Conservation (phyloP, 805 yeast genomes). For the Hanseniaspora nectarophila region DNA sequence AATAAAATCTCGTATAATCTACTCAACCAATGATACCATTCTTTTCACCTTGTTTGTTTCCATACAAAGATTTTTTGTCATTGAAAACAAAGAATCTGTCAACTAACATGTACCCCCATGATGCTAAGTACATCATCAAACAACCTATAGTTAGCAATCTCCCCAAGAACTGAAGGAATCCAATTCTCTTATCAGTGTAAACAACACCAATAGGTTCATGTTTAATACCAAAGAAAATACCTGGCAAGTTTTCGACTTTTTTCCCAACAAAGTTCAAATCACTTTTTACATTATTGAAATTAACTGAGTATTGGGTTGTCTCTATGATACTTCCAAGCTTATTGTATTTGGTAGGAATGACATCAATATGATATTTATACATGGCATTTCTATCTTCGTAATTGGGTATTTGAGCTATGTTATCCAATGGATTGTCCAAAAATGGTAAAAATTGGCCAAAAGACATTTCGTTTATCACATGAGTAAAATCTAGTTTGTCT, state of each 20-base stretch:
- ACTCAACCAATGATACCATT: constrained; percentile 17
- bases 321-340: constrained; percentile 60
- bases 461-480: constrained; percentile 73
- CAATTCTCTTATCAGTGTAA: constrained; percentile 57
- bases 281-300: constrained; percentile 35
- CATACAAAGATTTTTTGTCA: constrained; percentile 30
- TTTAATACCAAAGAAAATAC: constrained; percentile 71
- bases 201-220: constrained; percentile 75
- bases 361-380: constrained; percentile 57
- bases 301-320: constrained; percentile 76
- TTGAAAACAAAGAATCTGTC: constrained; percentile 43
- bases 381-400: constrained; percentile 38
- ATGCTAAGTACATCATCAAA: constrained; percentile 59
- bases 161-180: constrained; percentile 66
- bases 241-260: constrained; percentile 40
- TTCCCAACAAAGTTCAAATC: constrained; percentile 15
- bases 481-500: constrained; percentile 63
- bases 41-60: constrained; percentile 35
- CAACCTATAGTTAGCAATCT: constrained; percentile 73
- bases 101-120: constrained; percentile 48
- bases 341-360: constrained; percentile 71
- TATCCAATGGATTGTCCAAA: constrained; percentile 77
- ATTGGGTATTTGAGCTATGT: constrained; percentile 39
- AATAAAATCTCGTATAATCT: no score
- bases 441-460: constrained; percentile 85